Conservation (phyloP, 2,329 filamentous ascomycete species). For the Cytospora piceicola region DNA sequence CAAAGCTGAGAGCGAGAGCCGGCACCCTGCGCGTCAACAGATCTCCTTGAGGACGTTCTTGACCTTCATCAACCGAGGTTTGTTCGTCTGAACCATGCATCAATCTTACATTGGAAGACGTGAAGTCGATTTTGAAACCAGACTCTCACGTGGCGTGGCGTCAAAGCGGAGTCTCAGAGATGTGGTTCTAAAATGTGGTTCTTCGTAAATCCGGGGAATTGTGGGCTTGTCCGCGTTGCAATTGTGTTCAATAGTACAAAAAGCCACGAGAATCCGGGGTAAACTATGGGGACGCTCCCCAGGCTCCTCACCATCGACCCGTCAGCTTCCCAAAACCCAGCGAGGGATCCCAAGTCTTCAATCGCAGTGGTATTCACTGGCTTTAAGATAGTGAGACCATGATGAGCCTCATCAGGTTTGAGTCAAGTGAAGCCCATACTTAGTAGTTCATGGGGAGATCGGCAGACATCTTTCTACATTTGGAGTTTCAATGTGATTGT, state of each 20-base stretch:
- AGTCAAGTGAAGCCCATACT: too few relatives aligned
- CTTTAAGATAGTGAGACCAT: too few relatives aligned
- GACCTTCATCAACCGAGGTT: slow-evolving; percentile 29
- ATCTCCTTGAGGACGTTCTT: slow-evolving; percentile 28
- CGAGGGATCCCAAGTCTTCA: too few relatives aligned
- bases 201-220: slow-evolving; percentile 18
- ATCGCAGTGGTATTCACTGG: too few relatives aligned
- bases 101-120: slow-evolving; percentile 18
- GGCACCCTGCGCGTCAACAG: slow-evolving; percentile 21
- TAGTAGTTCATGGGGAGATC: too few relatives aligned
- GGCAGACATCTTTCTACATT: neutral
- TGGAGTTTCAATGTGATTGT: neutral
- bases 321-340: too few relatives aligned
- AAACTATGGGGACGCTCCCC: too few relatives aligned
- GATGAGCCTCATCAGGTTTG: too few relatives aligned
- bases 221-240: neutral
- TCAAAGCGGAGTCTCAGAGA: slow-evolving; percentile 11
- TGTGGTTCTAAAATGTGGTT: slow-evolving; percentile 27
- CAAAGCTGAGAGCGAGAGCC: slow-evolving; percentile 33
- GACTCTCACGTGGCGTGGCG: slow-evolving; percentile 22
- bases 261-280: slow-evolving; percentile 6
- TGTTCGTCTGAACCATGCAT: slow-evolving; percentile 18
- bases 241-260: neutral
- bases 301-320: neutral
- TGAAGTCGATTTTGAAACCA: slow-evolving; percentile 21